Percentiles rank a stretch among this genome's conserved stretches.
Evolutionary conservation across 192 early-diverging fungal species (phyloP).

Genomic region (Umbelopsis ramanniana): DNA sequence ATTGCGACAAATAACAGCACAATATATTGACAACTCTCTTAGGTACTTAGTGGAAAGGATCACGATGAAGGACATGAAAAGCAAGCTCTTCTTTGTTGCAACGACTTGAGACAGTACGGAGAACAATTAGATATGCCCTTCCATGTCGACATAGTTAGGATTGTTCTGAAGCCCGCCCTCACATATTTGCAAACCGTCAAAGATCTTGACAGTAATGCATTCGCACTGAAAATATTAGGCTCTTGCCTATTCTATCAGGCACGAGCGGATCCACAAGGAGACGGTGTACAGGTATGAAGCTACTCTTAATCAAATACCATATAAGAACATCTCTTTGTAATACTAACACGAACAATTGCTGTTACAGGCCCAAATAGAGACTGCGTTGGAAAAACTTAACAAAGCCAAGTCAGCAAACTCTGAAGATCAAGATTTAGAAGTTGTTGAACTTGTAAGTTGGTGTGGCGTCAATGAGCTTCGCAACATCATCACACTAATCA

Average conservation of each 20-base stretch:
- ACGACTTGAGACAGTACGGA: slow-evolving; percentile 26
- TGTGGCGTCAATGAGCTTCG: neutral
- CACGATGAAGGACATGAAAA: slow-evolving; percentile 15
- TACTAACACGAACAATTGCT: neutral
- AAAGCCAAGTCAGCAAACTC: neutral
- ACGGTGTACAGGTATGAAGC: slow-evolving; percentile 1
- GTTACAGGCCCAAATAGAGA: neutral
- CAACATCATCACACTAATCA: neutral
- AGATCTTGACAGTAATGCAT: slow-evolving; percentile 22
- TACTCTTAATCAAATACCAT: neutral
- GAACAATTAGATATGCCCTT: slow-evolving; percentile 27
- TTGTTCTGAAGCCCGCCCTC: slow-evolving; percentile 5
- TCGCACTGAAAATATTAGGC: slow-evolving; percentile 23
- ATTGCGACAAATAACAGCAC: neutral
- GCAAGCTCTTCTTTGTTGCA: neutral
- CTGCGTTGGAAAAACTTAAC: slow-evolving; percentile 12
- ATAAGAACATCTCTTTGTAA: neutral
- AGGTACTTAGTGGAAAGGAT: neutral
- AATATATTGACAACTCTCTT: neutral
- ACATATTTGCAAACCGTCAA: neutral
- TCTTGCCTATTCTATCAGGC: slow-evolving; percentile 29
- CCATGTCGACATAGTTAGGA: neutral
- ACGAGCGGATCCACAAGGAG: slow-evolving; percentile 14
- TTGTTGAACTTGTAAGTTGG: slow-evolving; percentile 28
- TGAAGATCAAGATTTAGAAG: slow-evolving; percentile 16